These are phyloP conservation scores for Pseudocercospora musae DNA, from an alignment of 2,329 filamentous ascomycete genomes.

Conservation along the genomic window DNA sequence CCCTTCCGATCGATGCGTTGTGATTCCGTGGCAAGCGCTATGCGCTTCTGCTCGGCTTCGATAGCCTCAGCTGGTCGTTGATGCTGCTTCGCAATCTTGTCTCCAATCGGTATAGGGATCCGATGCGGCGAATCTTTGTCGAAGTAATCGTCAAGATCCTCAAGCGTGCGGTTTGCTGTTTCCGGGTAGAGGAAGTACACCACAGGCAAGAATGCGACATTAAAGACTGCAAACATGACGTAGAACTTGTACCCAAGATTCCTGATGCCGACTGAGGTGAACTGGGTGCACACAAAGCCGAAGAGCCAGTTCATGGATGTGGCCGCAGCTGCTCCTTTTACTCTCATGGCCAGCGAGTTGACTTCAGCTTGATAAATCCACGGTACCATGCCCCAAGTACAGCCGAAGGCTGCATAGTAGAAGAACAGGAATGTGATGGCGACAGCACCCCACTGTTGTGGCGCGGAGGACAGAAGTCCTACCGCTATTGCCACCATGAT, in stretches of 20 bases:
- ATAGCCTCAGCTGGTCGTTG: conserved; percentile 22
- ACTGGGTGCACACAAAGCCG: conserved; percentile 16
- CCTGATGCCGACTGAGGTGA: conserved; percentile 13
- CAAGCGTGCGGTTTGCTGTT: conserved; percentile 29
- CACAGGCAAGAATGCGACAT: conserved; percentile 5
- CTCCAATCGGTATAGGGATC: conserved; percentile 20
- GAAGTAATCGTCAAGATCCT: conserved; percentile 32
- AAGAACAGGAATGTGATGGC: conserved; percentile 17
- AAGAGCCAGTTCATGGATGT: conserved; percentile 15
- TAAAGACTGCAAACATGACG: conserved; percentile 12
- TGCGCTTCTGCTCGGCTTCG: conserved; percentile 25
- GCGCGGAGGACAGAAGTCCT: conserved; percentile 8
- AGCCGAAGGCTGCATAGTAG: conserved; percentile 16
- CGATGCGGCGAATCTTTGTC: conserved; percentile 22
- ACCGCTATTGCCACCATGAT: conserved; percentile 15
- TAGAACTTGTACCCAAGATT: conserved; percentile 19
- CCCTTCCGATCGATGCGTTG: conserved; percentile 1
- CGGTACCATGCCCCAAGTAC: conserved; percentile 14
- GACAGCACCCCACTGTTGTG: conserved; percentile 17
- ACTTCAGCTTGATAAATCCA: conserved; percentile 17
- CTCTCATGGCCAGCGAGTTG: conserved; percentile 12
- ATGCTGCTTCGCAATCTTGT: conserved; percentile 26
- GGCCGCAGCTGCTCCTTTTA: conserved; percentile 11
- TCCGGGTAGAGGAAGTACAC: conserved; percentile 33
- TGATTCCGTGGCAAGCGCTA: conserved; percentile 13